Percentiles rank a stretch among this genome's conserved stretches.
Conservation (phyloP, 768 basidiomycete genomes). For the Sporobolomyces pararoseus region DNA sequence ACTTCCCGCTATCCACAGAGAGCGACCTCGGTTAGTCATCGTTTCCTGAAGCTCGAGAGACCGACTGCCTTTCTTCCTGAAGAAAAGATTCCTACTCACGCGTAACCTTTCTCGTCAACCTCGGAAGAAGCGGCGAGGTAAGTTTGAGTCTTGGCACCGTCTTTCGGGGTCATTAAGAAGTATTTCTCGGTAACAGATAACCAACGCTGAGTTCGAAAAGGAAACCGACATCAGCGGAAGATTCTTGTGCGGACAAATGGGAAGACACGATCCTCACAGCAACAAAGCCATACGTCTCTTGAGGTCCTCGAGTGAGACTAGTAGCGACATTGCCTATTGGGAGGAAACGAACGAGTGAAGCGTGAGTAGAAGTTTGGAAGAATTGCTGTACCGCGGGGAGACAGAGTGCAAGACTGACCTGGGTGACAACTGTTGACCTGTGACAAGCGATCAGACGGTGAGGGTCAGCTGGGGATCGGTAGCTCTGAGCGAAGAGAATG, state of each 20-base stretch:
- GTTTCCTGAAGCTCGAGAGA: no score
- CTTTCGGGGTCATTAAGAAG: constrained; percentile 41
- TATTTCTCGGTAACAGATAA: neutral
- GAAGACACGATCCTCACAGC: neutral
- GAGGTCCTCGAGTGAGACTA: constrained; percentile 14
- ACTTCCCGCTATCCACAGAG: constrained; percentile 25
- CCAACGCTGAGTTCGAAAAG: neutral
- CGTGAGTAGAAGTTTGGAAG: no score
- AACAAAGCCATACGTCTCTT: constrained; percentile 6
- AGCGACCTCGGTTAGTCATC: neutral
- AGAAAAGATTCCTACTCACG: constrained; percentile 11
- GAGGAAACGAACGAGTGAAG: no score
- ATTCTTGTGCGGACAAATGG: neutral
- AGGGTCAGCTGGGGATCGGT: no score
- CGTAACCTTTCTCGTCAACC: constrained; percentile 39
- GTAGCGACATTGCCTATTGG: constrained; percentile 21
- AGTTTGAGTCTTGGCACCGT: constrained; percentile 44
- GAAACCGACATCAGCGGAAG: neutral
- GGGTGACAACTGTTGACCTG: constrained; percentile 31
- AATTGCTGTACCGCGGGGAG: no score
- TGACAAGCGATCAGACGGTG: neutral
- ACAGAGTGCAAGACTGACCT: neutral
- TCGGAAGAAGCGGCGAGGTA: constrained; percentile 42
- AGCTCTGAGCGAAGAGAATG: no score
- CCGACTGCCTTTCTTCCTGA: no score